Conservation (phyloP, 257 asterid species). For the Solanum virginianum region DNA sequence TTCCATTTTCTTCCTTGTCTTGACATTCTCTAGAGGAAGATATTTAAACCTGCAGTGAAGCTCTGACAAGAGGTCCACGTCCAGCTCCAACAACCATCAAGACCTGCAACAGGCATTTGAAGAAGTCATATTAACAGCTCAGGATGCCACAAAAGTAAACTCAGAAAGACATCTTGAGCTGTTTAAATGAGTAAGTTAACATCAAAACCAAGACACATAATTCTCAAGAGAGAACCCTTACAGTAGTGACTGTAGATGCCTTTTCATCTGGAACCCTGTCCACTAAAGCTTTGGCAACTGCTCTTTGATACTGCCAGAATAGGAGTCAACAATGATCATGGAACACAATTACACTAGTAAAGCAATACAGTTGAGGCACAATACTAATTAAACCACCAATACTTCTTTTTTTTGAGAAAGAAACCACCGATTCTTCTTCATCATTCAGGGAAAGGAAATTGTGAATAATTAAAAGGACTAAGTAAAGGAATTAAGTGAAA, state of each 20-base stretch:
- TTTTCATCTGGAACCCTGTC: slow-evolving; percentile 84
- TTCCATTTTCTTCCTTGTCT: not conserved
- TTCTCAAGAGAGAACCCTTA: slow-evolving; percentile 17
- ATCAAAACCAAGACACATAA: not conserved
- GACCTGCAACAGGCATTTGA: slow-evolving; percentile 34
- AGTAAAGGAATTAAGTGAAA: not conserved
- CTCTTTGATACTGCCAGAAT: slow-evolving; percentile 77
- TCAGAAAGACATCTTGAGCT: not conserved
- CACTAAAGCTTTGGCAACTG: slow-evolving; percentile 83
- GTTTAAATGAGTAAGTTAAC: not conserved
- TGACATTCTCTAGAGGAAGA: slow-evolving; percentile 1
- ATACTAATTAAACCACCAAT: not conserved
- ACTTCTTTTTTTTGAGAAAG: not conserved
- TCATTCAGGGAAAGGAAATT: not conserved
- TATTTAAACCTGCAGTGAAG: slow-evolving; percentile 69
- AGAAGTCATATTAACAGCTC: not conserved
- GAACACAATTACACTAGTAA: not conserved
- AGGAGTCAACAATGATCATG: not conserved
- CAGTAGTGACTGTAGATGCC: slow-evolving; percentile 62
- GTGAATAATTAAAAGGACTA: not conserved
- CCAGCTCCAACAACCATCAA: slow-evolving; percentile 99
- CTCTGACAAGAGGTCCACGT: slow-evolving; percentile 98
- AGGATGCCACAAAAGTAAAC: not conserved
- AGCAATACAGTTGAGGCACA: not conserved
- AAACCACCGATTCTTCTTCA: not conserved